Conservation (phyloP, 2,329 filamentous ascomycete species). For the Cytospora chrysosperma region DNA sequence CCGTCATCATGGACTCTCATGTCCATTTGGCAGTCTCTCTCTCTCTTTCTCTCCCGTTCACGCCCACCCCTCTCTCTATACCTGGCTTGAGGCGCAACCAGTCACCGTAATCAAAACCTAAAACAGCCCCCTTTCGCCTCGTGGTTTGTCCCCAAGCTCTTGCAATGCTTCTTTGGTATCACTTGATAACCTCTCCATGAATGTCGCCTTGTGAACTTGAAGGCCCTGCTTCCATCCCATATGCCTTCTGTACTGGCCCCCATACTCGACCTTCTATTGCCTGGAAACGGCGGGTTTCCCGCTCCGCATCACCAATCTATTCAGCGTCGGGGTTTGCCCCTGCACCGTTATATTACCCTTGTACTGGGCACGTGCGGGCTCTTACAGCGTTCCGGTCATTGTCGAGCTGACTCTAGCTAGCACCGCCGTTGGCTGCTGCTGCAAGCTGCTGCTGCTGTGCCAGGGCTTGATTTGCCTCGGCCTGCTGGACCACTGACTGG, state of each 20-base stretch:
- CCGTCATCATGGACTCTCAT: neutral
- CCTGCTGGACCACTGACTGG: conserved; percentile 73
- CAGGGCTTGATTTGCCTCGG: conserved; percentile 49
- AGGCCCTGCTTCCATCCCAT: neutral
- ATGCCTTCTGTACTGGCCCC: neutral
- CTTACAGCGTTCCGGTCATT: neutral
- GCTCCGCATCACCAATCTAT: neutral
- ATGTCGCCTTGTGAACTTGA: neutral
- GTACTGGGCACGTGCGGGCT: neutral
- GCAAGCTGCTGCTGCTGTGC: conserved; percentile 35
- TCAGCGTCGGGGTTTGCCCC: neutral
- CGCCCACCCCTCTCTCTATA: conserved; percentile 9
- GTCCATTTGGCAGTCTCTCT: neutral
- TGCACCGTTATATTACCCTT: neutral
- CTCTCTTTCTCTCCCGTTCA: conserved; percentile 4
- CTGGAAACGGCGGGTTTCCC: neutral
- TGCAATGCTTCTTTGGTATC: conserved; percentile 22
- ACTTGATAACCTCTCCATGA: conserved; percentile 14
- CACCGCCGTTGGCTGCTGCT: conserved; percentile 23
- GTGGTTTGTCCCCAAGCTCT: conserved; percentile 15
- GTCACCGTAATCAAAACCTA: conserved; percentile 3
- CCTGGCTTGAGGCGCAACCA: neutral
- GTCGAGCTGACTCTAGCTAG: conserved; percentile 20
- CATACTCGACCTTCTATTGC: neutral
- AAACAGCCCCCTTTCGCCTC: conserved; percentile 16